phyloP scores from a whole-genome alignment of 345 rosid genomes.

The Eucalyptus cloeziana region DNA sequence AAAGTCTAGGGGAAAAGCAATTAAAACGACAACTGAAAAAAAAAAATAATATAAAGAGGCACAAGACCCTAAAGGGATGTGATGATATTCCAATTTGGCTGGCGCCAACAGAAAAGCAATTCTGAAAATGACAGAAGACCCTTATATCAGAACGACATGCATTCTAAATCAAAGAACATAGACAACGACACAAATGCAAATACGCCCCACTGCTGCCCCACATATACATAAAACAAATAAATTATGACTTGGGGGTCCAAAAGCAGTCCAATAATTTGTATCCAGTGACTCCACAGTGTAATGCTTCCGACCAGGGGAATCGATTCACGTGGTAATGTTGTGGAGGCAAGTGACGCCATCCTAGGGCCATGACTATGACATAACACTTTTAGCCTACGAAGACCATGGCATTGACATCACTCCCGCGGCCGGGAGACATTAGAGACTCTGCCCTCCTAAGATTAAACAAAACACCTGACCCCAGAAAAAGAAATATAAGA shows the following conservation, averaged over 20 bases:
- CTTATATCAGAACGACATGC: accelerated
- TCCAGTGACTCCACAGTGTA: background rate
- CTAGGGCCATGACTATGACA: background rate
- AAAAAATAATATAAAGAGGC: background rate
- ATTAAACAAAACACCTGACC: too few species aligned
- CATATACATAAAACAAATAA: accelerated
- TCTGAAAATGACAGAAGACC: background rate
- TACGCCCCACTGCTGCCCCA: background rate
- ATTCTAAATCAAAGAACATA: background rate
- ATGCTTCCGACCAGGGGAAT: background rate
- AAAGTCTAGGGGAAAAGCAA: background rate
- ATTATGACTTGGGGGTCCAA: background rate
- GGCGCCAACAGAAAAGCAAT: too few species aligned
- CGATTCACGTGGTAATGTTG: background rate
- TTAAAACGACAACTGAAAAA: too few species aligned
- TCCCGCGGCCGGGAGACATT: background rate
- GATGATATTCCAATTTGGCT: background rate
- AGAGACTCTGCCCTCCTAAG: background rate
- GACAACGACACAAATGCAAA: background rate
- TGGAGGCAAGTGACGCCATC: background rate
- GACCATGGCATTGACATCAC: background rate
- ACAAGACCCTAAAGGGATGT: background rate
- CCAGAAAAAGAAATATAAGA: too few species aligned
- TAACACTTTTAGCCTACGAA: background rate
- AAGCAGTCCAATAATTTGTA: too few species aligned